A percentile compares a stretch with the other conserved stretches of the same genome.
These are phyloP conservation scores for Penicillium samsonianum DNA, from an alignment of 495 filamentous ascomycete genomes.

Conservation along the genomic window DNA sequence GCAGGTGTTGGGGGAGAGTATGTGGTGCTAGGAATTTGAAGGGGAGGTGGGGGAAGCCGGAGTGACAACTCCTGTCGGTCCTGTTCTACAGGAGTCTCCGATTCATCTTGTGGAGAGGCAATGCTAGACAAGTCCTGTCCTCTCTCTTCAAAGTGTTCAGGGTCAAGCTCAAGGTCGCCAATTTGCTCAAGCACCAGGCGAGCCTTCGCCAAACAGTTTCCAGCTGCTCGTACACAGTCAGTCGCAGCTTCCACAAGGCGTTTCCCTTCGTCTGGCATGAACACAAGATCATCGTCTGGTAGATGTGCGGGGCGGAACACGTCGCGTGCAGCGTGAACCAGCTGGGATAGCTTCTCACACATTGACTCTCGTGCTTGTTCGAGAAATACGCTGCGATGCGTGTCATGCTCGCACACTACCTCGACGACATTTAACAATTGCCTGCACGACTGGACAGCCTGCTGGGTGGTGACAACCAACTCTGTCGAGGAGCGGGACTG, in stretches of 20 bases:
- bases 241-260: conserved; percentile 80
- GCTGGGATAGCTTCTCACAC: conserved; percentile 74
- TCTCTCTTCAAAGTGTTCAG: conserved; percentile 49
- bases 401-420: conserved; percentile 76
- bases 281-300: conserved; percentile 68
- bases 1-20: conserved; percentile 41
- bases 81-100: conserved; percentile 22
- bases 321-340: conserved; percentile 78
- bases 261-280: conserved; percentile 78
- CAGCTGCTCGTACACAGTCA: conserved; percentile 83
- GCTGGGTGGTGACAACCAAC: conserved; percentile 71
- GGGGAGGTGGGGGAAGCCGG: conserved; percentile 45
- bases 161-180: conserved; percentile 89
- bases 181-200: conserved; percentile 84
- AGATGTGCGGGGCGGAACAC: conserved; percentile 63
- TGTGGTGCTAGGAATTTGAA: conserved; percentile 40
- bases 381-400: conserved; percentile 61
- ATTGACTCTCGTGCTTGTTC: conserved; percentile 72
- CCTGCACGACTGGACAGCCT: conserved; percentile 79
- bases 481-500: conserved; percentile 86
- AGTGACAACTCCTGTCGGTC: conserved; percentile 32
- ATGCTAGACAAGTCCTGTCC: conserved; percentile 15
- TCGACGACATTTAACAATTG: conserved; percentile 79
- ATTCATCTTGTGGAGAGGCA: conserved; percentile 13
- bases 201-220: conserved; percentile 85